Base-by-base conservation (phyloP, 257 asterid genomes). In the Fraxinus quadrangulata region DNA sequence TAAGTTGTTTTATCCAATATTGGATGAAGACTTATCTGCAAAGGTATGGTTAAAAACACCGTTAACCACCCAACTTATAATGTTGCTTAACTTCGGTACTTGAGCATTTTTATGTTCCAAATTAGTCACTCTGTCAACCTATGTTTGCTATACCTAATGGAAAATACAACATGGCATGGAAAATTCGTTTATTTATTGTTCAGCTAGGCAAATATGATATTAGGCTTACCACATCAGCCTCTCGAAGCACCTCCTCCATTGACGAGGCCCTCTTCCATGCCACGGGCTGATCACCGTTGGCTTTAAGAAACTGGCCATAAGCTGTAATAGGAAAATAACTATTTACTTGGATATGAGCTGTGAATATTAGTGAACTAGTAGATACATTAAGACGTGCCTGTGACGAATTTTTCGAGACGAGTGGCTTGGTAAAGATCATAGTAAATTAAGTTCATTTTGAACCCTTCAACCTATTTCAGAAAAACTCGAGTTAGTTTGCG, bases 391-490 rank as follows among this genome's bases (percentile, higher is more conserved):
- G 16, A 73, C 90, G 56, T 89, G 81, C 98, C 98, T 83, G 98
- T 91, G 75, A 94, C 93, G 33, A 93, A 94, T 83, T 94, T 94
- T 45, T 94, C 99, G 16, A 94, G 92, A 81, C 98, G 99, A 19
- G 97, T 90, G 77, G 99, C 79, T 86, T 94, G 99, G 89, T 94
- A 94, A 81, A 94, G 92, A 82, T 94, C 99, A n/a, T 47, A 94
- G 91, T 94, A 94, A 73, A 94, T 93, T 75, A 94, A 87, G 90
- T 94, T 94, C 98, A 94, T 94, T 81, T 94, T 94, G 95, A 94
- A 94, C 78, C 99, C 99, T 91, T 93, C 99, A 80, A 94, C 91
- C 99, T 94, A 84, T 77, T 78, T 31, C 65, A 83, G 14, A 65
- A 26, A 65, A 54, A 70, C 37, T 73, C 28, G 73, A 76, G 45